Percentiles rank a stretch among this genome's conserved stretches.
Evolutionary conservation across 768 basidiomycete species (phyloP).

Genomic region (Tylopilus plumbeoviolaceoides): DNA sequence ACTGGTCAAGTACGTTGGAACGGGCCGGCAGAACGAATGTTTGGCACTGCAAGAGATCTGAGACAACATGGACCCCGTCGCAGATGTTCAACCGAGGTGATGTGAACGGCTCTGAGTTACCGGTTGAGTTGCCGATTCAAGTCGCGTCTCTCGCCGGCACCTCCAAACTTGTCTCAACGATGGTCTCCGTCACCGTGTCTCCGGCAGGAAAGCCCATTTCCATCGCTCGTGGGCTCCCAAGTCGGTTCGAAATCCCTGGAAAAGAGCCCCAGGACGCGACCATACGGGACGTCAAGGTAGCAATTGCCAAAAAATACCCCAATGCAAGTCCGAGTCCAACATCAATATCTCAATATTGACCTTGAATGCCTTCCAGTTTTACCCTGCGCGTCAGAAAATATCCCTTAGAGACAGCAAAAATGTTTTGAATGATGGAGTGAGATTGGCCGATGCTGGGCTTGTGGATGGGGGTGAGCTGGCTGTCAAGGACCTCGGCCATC

Average conservation of each 20-base stretch:
- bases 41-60: conserved; percentile 1
- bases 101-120: neutral
- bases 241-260: conserved; percentile 44
- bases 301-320: conserved; percentile 54
- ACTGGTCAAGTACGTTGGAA: conserved; percentile 8
- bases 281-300: conserved; percentile 64
- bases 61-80: conserved; percentile 12
- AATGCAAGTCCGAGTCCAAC: conserved; percentile 30
- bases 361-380: conserved; percentile 47
- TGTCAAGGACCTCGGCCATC: conserved; percentile 89
- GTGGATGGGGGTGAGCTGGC: conserved; percentile 58
- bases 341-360: neutral
- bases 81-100: neutral
- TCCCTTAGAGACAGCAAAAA: conserved; percentile 59
- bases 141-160: too few relatives aligned
- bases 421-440: conserved; percentile 58
- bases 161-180: conserved; percentile 15
- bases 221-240: conserved; percentile 49
- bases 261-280: conserved; percentile 48
- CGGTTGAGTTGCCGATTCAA: neutral
- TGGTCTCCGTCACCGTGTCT: conserved; percentile 55
- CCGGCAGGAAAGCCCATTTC: conserved; percentile 43
- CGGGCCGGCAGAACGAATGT: neutral
- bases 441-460: conserved; percentile 55
- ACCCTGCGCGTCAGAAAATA: conserved; percentile 68